These are phyloP conservation scores for Luffa acutangula DNA, from an alignment of 306 rosid genomes.

Conservation along the genomic window DNA sequence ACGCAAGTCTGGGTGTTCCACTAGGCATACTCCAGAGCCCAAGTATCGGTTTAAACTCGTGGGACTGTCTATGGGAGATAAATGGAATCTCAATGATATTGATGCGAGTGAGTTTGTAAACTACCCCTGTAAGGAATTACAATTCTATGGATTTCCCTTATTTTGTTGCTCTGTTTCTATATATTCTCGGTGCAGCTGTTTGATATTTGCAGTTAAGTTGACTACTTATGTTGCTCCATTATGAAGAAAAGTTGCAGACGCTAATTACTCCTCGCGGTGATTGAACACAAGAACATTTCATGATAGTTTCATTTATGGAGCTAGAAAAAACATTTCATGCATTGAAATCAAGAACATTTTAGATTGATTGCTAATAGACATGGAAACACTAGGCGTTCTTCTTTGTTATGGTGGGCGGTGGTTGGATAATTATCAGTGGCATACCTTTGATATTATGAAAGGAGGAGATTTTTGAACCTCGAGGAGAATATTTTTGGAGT, in stretches of 20 bases:
- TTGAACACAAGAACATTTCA: not conserved
- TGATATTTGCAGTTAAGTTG: not conserved
- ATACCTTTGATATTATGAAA: not conserved
- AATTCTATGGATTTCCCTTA: not conserved
- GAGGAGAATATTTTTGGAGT: not conserved
- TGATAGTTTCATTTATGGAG: not conserved
- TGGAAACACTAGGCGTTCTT: not conserved
- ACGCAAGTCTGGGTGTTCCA: slow-evolving; percentile 20
- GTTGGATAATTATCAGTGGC: not conserved
- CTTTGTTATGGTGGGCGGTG: not conserved
- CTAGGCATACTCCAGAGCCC: slow-evolving; percentile 21
- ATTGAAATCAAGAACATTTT: not conserved
- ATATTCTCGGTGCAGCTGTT: not conserved
- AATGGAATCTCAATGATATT: slow-evolving; percentile 56
- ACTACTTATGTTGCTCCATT: not conserved
- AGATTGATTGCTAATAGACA: not conserved
- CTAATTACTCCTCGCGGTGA: not conserved
- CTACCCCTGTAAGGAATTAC: not conserved
- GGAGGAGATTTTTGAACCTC: not conserved
- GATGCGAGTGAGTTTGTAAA: slow-evolving; percentile 34
- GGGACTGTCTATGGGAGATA: slow-evolving; percentile 49
- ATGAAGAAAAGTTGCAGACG: not conserved
- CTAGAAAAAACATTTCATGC: not conserved
- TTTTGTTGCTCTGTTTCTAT: not conserved
- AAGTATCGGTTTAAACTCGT: slow-evolving; percentile 47